A percentile compares a stretch with the other conserved stretches of the same genome.
These are phyloP conservation scores for Verbena officinalis DNA, from an alignment of 257 asterid species.

Conservation along the genomic window DNA sequence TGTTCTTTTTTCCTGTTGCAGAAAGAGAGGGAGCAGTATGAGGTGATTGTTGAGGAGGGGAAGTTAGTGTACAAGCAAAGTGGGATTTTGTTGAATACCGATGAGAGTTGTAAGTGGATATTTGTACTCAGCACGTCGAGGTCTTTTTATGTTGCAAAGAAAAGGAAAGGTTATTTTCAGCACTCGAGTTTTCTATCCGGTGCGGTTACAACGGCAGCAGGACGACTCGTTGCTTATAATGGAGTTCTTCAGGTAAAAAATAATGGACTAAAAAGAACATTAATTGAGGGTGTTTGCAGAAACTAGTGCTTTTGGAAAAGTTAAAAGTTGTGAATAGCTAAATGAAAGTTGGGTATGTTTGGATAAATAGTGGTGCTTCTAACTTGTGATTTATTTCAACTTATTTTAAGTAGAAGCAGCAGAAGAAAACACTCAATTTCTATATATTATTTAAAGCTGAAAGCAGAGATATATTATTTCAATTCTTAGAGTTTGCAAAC, in stretches of 20 bases:
- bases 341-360: too few species aligned
- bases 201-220: conserved; percentile 68
- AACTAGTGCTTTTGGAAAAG: too few species aligned
- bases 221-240: conserved; percentile 56
- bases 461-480: too few species aligned
- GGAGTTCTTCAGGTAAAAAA: conserved; percentile 62
- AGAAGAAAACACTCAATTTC: too few species aligned
- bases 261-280: not conserved
- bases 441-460: too few species aligned
- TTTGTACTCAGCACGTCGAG: conserved; percentile 70
- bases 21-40: conserved; percentile 64
- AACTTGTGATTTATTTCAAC: too few species aligned
- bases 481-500: too few species aligned
- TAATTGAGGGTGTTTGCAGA: too few species aligned
- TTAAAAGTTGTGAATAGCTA: too few species aligned
- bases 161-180: conserved; percentile 60
- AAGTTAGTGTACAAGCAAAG: conserved; percentile 53
- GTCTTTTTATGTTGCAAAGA: conserved; percentile 49
- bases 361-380: too few species aligned
- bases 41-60: conserved; percentile 59
- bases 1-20: conserved; percentile 1
- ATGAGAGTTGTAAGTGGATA: conserved; percentile 64
- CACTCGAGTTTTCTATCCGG: conserved; percentile 67
- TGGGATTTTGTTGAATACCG: conserved; percentile 51
- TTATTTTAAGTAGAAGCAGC: too few species aligned